phyloP scores from a whole-genome alignment of 2,329 filamentous ascomycete species.

The Waltergamsia citrina region DNA sequence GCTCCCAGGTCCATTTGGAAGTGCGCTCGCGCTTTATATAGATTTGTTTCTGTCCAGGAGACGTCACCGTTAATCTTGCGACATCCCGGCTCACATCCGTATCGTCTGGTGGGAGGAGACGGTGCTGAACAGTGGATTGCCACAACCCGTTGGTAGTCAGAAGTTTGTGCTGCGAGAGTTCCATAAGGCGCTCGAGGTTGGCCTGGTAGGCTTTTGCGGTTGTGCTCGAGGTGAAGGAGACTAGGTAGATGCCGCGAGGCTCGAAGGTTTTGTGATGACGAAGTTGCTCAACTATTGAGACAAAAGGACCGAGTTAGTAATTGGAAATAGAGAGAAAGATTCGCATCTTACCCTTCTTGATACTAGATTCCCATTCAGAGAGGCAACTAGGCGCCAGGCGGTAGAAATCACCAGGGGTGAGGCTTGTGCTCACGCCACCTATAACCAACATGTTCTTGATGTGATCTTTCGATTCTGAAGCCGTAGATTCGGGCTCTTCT shows the following conservation, averaged over 20 bases:
- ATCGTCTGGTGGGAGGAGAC: conserved; percentile 10
- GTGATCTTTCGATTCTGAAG: no score
- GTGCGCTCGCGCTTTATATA: no score
- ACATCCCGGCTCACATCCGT: background rate
- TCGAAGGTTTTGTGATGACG: conserved; percentile 55
- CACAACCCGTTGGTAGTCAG: conserved; percentile 19
- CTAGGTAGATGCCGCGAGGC: conserved; percentile 54
- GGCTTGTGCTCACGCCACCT: conserved; percentile 44
- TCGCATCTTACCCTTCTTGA: conserved; percentile 40
- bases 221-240: conserved; percentile 54
- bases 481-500: no score
- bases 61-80: conserved; percentile 9
- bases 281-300: conserved; percentile 45
- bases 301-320: background rate
- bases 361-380: conserved; percentile 56
- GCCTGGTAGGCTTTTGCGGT: conserved; percentile 52
- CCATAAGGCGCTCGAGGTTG: conserved; percentile 21
- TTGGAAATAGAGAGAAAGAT: background rate
- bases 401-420: conserved; percentile 61
- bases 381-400: conserved; percentile 57
- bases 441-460: conserved; percentile 40
- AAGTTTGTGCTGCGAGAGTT: conserved; percentile 17
- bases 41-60: conserved; percentile 19
- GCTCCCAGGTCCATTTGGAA: no score
- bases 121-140: conserved; percentile 14